Base-by-base conservation (phyloP, 352 stramenopile species). In the Phytophthora melonis region DNA sequence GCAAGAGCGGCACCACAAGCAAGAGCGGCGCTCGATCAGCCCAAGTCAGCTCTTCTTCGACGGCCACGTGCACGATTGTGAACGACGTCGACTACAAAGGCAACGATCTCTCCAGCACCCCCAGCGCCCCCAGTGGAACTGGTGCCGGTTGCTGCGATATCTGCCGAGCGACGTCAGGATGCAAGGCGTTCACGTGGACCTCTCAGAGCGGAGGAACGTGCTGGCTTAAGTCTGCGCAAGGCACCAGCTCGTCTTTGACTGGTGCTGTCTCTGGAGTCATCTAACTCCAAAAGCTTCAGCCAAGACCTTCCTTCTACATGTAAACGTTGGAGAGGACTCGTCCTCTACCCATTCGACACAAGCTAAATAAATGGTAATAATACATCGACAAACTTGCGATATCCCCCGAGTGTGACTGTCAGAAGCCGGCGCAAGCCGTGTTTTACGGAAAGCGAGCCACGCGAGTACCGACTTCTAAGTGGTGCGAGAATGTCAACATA, bases 221-320 rank as follows among this genome's bases (percentile, higher is more conserved):
- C 47, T 54, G 47, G 47, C 47, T 54, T 0, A 54, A 54, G 47
- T 54, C 47, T 19, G 47, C 47, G 47, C n/a, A 54, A 27, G 47
- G 47, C 0, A 30, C n/a, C 47, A 54, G 47, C 47, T 54, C 47
- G n/a, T 19, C 47, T 5, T 9, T 54, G 10, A 30, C 19, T 10
- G 47, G 47, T 16, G 47, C 47, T 9, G 19, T 54, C 5, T 54
- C 47, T 13, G 47, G 47, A 1, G 47, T 9, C 47, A 54, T 54
- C 13, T 54, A 54, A 54, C n/a, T 34, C 30, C 30, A 34, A 10
- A 8, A 34, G 30, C 30, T 34, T 9, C 30, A 34, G 30, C 30
- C 30, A 34, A 34, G 30, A 34, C 30, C 30, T 34, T 34, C 30
- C 7, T 34, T 34, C 30, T 34, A 34, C 30, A 34, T 34, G 30